Base-by-base conservation (phyloP, 2,329 filamentous ascomycete genomes). In the Colletotrichum orchidophilum region DNA sequence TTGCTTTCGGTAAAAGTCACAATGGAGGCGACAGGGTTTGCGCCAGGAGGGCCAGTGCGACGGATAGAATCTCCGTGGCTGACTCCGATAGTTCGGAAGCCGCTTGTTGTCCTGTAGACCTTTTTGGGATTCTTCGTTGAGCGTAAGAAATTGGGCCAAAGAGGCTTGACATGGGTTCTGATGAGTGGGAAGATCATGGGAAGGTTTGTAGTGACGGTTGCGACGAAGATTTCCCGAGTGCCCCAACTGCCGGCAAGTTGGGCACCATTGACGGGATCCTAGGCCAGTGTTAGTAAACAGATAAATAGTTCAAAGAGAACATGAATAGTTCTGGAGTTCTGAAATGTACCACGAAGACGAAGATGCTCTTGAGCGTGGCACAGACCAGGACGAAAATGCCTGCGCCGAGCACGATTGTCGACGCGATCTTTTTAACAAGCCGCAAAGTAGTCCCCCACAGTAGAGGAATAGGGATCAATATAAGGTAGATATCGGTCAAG, bases 391-490 rank as follows among this genome's bases (percentile, higher is more conserved):
- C 81, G 52, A 84, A 82, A 26, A 84, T 78, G 8, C 83, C 82
- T 0, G 79, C 79, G 1, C 81, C 77, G 24, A 84, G 80, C 0
- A 84, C 76, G 15, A 82, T 71, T 0, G 77, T 82, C 2, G 80
- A 78, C 0, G 79, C 81, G 15, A 79, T 73, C 69, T 84, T 85
- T 72, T 83, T 83, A 5, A 73, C 46, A 12, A 76, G 75, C 9
- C 76, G 79, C 73, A 84, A 77, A 8, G 73, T 79, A 4, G 81
- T 80, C 62, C 77, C 76, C 79, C 80, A 84, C 1, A 83, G 78
- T 78, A 90, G 87, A 1, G 88, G 88, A 5, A 89, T 80, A 0
- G 88, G 88, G 46, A 91, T 90, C 31, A 84, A 83, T 66, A 91
- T 86, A 9, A 91, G 81, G 73, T 90, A 91, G 1, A 89, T 62